These are phyloP conservation scores for Monosporascus sp. DNA, from an alignment of 2,329 filamentous ascomycete species.

Conservation along the genomic window DNA sequence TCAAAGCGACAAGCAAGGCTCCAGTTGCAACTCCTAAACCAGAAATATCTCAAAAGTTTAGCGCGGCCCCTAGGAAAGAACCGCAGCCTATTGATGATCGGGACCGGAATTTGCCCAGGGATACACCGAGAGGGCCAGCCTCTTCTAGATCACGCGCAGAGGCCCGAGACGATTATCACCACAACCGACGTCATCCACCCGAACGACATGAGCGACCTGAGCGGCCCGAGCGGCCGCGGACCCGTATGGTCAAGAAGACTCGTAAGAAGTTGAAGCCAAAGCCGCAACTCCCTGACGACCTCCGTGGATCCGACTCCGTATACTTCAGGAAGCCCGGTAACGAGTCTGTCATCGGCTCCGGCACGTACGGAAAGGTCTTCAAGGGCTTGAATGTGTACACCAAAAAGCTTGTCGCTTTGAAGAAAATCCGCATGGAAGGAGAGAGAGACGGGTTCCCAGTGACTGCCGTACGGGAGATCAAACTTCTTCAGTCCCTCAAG, in stretches of 20 bases:
- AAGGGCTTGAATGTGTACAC: conserved; percentile 93
- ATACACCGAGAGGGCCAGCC: conserved; percentile 26
- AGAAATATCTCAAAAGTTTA: conserved; percentile 65
- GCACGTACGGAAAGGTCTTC: conserved; percentile 94
- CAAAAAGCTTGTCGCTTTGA: conserved; percentile 74
- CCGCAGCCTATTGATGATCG: conserved; percentile 36
- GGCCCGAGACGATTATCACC: conserved; percentile 15
- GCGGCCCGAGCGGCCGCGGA: conserved; percentile 40
- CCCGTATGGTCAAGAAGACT: conserved; percentile 61
- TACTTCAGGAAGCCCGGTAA: conserved; percentile 97
- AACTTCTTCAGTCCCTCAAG: conserved; percentile 79
- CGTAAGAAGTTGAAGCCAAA: conserved; percentile 66
- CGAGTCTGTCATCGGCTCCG: conserved; percentile 90
- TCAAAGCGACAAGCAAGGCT: conserved; percentile 68
- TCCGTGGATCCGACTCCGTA: conserved; percentile 77
- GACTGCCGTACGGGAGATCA: conserved; percentile 86
- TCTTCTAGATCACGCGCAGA: conserved; percentile 24
- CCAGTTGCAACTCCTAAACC: conserved; percentile 54
- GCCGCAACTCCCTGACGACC: conserved; percentile 65
- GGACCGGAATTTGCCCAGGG: conserved; percentile 24
- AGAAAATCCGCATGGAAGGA: conserved; percentile 90
- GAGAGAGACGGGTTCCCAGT: conserved; percentile 88
- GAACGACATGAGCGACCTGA: not conserved
- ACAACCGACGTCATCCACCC: conserved; percentile 15
- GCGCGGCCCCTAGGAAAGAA: conserved; percentile 50